Evolutionary conservation across 2,329 filamentous ascomycete species (phyloP), one percentile per base, ranked within the genome.

Genomic region (Dothistroma pini): DNA sequence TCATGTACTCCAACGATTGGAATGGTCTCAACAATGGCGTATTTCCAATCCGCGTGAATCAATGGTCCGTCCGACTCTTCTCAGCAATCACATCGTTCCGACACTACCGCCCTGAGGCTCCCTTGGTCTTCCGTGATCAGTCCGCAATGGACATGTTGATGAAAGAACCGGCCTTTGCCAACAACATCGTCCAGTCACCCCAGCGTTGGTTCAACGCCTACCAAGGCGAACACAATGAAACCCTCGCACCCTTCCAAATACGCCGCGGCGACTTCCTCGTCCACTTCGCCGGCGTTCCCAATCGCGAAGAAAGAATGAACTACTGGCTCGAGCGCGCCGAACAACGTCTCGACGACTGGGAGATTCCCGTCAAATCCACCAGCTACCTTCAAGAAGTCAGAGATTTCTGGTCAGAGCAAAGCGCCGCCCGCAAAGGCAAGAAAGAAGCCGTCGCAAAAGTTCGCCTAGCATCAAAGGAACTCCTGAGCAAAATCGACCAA

Each of bases 151-250:
- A 75, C 51, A 63, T 68, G 2, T 68, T 78, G 12, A 67, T 78
- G 49, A 63, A 69, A n/a, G 71, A 75, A 38, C 63, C 66, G 1
- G 60, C 69, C 0, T 78, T 78, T 63, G 63, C 59, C 10, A 60
- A 70, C 7, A 64, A 74, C 59, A 66, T 75, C 12, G 71, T 74
- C 10, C 67, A 73, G 34, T 72, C 75, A 48, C 76, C 77, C 12
- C 77, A 78, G 61, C 66, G 77, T 9, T 79, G 76, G 77, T 78
- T 79, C 68, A 80, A 79, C 61, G 75, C 75, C 0, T 79, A 78
- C 53, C 70, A 76, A 53, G 74, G 73, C 19, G 75, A 75, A 53
- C 71, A 75, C 53, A 74, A 75, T 57, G 72, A 75, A 57, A 77
- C 71, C 2, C 60, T 77, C 34, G 63, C 70, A 1, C 68, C 73